phyloP scores from a whole-genome alignment of 805 yeast species.

The Sungouiozyma ichnusensis region DNA sequence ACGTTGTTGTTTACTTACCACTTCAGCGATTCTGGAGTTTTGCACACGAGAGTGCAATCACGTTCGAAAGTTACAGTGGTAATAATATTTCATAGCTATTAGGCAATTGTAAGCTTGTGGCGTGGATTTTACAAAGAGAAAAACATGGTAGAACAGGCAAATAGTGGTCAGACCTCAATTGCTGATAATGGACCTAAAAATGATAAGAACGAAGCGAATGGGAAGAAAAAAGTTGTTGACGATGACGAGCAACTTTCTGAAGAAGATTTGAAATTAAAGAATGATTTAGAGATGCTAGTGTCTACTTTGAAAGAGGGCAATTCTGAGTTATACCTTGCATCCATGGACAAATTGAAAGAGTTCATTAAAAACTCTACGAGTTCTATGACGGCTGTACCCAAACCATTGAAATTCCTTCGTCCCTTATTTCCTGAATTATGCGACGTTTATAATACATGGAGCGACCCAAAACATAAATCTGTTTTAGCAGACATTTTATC shows the following conservation, averaged over 20 bases:
- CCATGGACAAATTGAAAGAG: constrained; percentile 62
- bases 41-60: too few species aligned
- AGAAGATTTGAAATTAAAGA: constrained; percentile 82
- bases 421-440: constrained; percentile 72
- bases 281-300: constrained; percentile 77
- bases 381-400: constrained; percentile 99
- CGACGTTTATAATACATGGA: constrained; percentile 60
- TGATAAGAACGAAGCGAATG: constrained; percentile 4
- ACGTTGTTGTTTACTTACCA: background rate
- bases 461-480: constrained; percentile 35
- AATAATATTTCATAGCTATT: too few species aligned
- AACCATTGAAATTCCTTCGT: constrained; percentile 89
- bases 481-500: constrained; percentile 82
- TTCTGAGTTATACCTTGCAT: constrained; percentile 37
- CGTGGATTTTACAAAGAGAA: too few species aligned
- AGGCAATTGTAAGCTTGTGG: too few species aligned
- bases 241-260: constrained; percentile 82
- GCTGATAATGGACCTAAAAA: background rate
- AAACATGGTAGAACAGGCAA: constrained; percentile 3
- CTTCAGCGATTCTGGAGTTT: too few species aligned
- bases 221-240: constrained; percentile 22
- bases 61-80: too few species aligned
- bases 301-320: constrained; percentile 58
- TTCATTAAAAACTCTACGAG: constrained; percentile 87
- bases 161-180: constrained; percentile 2